These are phyloP conservation scores for Takashimella tepidaria DNA, from an alignment of 1,284 basidiomycete genomes.

Conservation along the genomic window DNA sequence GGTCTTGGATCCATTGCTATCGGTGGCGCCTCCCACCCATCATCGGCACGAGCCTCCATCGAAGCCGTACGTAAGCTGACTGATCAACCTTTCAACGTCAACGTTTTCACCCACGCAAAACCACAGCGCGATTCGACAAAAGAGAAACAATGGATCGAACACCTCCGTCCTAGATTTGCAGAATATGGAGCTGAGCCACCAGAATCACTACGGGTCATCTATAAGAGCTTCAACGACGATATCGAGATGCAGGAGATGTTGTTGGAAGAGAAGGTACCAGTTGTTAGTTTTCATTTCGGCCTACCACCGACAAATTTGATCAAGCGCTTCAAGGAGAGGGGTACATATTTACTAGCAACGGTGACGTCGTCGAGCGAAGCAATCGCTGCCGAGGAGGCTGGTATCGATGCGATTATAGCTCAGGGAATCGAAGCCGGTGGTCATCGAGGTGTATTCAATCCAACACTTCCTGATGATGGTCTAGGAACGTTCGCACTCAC, in stretches of 20 bases:
- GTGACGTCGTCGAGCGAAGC: constrained; percentile 34
- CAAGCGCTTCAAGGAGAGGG: constrained; percentile 16
- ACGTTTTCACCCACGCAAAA: constrained; percentile 31
- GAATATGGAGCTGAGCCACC: constrained; percentile 22
- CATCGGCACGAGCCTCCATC: constrained; percentile 25
- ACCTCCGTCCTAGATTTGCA: constrained; percentile 20
- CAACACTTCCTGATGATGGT: constrained; percentile 19
- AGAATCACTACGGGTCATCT: constrained; percentile 18
- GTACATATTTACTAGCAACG: constrained; percentile 23
- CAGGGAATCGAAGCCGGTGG: constrained; percentile 41
- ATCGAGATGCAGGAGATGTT: constrained; percentile 27
- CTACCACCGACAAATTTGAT: constrained; percentile 20
- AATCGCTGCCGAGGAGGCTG: constrained; percentile 16
- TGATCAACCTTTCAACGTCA: constrained; percentile 33
- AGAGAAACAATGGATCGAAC: constrained; percentile 22
- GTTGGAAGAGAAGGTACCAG: constrained; percentile 25
- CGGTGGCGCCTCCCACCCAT: constrained; percentile 20
- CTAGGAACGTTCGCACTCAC: constrained; percentile 24
- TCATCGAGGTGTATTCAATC: constrained; percentile 39
- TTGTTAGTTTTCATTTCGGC: constrained; percentile 42
- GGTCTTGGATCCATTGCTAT: constrained; percentile 39
- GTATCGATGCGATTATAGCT: constrained; percentile 34
- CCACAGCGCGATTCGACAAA: constrained; percentile 7
- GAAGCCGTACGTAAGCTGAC: constrained; percentile 19
- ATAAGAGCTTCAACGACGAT: constrained; percentile 28